Evolutionary conservation across 164 flowering plant genomes (phyloP).

Genomic region (Platanus orientalis): DNA sequence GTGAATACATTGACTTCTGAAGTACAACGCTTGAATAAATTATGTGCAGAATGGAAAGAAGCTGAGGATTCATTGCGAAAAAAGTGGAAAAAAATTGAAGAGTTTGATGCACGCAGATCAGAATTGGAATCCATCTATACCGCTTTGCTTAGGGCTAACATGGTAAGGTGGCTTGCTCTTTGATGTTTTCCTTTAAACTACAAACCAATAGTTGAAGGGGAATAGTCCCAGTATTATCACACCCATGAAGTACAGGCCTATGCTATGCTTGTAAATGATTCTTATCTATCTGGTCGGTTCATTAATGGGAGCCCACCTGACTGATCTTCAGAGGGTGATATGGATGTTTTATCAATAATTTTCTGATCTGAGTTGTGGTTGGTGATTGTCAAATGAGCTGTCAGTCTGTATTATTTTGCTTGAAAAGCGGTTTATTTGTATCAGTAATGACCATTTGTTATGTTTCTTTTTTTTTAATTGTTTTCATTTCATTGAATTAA

Average conservation of each 20-base stretch:
- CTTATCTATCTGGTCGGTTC: not conserved
- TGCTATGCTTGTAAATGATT: no score
- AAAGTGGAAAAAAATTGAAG: conserved; percentile 99
- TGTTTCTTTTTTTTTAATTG: no score
- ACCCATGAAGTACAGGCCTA: no score
- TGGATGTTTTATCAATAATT: not conserved
- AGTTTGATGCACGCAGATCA: conserved; percentile 94
- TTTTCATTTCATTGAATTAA: no score
- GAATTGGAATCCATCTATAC: conserved; percentile 84
- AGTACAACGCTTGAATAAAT: conserved; percentile 77
- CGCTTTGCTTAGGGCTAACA: conserved; percentile 74
- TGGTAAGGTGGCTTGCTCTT: conserved; percentile 40
- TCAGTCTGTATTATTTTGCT: not conserved
- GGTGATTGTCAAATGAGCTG: not conserved
- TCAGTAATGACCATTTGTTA: no score
- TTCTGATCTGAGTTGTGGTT: not conserved
- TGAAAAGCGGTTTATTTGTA: no score
- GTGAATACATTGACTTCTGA: conserved; percentile 80
- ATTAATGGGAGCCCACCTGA: not conserved
- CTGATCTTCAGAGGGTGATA: no score
- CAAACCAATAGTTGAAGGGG: not conserved
- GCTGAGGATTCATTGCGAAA: conserved; percentile 91
- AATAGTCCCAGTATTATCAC: not conserved
- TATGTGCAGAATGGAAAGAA: conserved; percentile 94
- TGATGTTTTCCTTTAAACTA: not conserved